These are phyloP conservation scores for Hsuehochloa calcarea DNA, from an alignment of 176 grass and related monocot genomes.

Conservation along the genomic window DNA sequence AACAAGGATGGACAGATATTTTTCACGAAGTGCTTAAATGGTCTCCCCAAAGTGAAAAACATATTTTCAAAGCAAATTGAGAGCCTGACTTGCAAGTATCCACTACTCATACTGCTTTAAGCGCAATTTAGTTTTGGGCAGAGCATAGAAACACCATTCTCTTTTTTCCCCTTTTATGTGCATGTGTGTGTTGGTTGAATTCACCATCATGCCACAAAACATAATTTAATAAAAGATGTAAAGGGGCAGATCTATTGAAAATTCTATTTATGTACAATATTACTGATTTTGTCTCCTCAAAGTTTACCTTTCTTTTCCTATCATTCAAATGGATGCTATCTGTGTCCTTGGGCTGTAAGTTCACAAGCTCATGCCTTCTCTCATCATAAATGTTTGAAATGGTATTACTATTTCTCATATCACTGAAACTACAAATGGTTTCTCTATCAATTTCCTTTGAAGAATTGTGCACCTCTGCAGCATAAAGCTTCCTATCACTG, in stretches of 20 bases:
- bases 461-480: slow-evolving; percentile 16
- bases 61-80: slow-evolving; percentile 5
- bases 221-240: slow-evolving; percentile 17
- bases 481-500: slow-evolving; percentile 40
- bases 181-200: background rate
- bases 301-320: slow-evolving; percentile 85
- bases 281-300: slow-evolving; percentile 55
- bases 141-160: slow-evolving; percentile 8
- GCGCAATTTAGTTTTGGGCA: slow-evolving; percentile 24
- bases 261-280: slow-evolving; percentile 35
- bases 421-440: slow-evolving; percentile 32
- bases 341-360: slow-evolving; percentile 30
- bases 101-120: background rate
- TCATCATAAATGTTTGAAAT: slow-evolving; percentile 48
- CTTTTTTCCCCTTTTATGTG: background rate
- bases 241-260: slow-evolving; percentile 36
- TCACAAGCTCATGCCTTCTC: slow-evolving; percentile 38
- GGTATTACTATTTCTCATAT: slow-evolving; percentile 42
- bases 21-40: background rate
- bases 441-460: slow-evolving; percentile 36
- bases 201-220: slow-evolving; percentile 23
- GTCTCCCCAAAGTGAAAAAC: background rate
- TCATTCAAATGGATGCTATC: slow-evolving; percentile 54
- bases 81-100: background rate
- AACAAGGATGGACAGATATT: background rate